Base-by-base conservation (phyloP, 345 rosid genomes). In the Raphanus raphanistrum region DNA sequence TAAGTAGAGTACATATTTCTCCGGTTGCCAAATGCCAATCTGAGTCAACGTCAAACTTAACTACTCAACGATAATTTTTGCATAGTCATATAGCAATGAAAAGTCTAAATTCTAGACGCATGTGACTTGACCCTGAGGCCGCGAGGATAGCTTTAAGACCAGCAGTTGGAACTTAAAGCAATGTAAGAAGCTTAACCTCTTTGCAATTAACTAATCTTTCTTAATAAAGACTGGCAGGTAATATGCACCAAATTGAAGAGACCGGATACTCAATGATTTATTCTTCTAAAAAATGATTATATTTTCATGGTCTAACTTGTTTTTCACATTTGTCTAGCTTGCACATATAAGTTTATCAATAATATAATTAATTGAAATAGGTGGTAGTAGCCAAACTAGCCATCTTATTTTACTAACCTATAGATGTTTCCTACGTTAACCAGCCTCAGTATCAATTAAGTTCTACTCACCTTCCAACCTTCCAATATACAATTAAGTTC, bases 81-180 rank as follows among this genome's bases (percentile, higher is more conserved):
- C 59, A 77, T 43, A 29, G 25, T 29, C 21, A 13, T 58, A 5
- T 63, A 29, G 33, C 25, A 25, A 63, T 11, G 71, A 63, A 68
- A 70, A 77, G 66, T 17, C 76, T 63, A 10, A 63, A 77, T 55
- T 71, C 60, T 38, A 28, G 55, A 77, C 29, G 76, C 50, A 3
- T 2, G 41, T 13, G 76, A 71, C 80, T 77, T 77, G 71, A 77
- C 76, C 64, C 28, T n/a, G 35, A 38, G 4, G 35, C 48, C 63
- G 16, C 17, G 29, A 11, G 25, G 33, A 62, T 17, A 35, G 15
- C 63, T 62, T 76, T 35, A 54, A 27, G 71, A 70, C 45, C 38
- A 48, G 26, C 69, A 15, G 29, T 62, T 69, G 70, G 69, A 76
- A 68, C 63, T 15, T 4, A 1, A 52, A 55, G 11, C 75, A 69